Conservation (phyloP, 345 rosid species). For the Gossypium turneri region DNA sequence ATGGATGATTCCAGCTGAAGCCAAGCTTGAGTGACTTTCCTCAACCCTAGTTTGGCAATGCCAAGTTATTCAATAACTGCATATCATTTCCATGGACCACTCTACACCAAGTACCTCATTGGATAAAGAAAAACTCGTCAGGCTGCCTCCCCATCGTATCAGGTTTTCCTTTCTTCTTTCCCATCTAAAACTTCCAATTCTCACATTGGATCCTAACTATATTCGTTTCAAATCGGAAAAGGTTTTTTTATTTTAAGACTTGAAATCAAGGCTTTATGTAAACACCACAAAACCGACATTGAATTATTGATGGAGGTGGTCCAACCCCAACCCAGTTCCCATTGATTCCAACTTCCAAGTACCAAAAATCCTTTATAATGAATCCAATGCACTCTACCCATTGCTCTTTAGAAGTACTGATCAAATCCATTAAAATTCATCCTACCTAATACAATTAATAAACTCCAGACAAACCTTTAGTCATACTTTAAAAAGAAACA, state of each 20-base stretch:
- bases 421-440: neutral
- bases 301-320: neutral
- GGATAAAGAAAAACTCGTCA: too few relatives aligned
- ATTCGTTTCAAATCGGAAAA: too few relatives aligned
- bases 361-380: neutral
- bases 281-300: too few relatives aligned
- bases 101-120: neutral
- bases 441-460: neutral
- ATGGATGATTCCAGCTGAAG: neutral
- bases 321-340: neutral
- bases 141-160: too few relatives aligned
- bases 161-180: too few relatives aligned
- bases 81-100: neutral
- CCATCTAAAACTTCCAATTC: too few relatives aligned
- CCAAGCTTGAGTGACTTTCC: neutral
- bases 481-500: neutral
- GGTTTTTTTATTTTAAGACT: too few relatives aligned
- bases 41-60: neutral
- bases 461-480: neutral
- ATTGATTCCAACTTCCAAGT: neutral
- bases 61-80: neutral
- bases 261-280: too few relatives aligned
- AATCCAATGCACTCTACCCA: neutral
- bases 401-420: neutral
- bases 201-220: too few relatives aligned